phyloP scores from a whole-genome alignment of 1,139 yeast species.

The Candida smagusa region DNA sequence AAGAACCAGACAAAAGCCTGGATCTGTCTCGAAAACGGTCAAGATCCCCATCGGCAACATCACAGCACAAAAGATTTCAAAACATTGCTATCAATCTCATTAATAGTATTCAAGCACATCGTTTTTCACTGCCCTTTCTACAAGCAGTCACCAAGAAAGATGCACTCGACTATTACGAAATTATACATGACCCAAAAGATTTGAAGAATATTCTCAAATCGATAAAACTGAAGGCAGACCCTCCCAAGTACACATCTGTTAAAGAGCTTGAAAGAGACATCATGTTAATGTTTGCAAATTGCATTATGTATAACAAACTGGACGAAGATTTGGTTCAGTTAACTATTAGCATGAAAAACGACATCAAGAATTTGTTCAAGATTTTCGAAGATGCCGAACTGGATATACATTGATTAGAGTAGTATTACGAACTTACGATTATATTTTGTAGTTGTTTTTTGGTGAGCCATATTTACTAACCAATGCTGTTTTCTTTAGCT shows the following conservation, averaged over 20 bases:
- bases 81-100: constrained; percentile 56
- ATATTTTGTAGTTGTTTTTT: no score
- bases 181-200: constrained; percentile 65
- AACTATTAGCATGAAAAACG: constrained; percentile 66
- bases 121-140: constrained; percentile 72
- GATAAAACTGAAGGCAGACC: constrained; percentile 45
- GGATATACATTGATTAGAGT: constrained; percentile 8
- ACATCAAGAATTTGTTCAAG: constrained; percentile 47
- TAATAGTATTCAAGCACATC: constrained; percentile 63
- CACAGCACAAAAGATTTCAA: constrained; percentile 49
- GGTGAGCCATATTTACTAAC: no score
- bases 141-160: constrained; percentile 65
- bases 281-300: constrained; percentile 77
- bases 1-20: neutral
- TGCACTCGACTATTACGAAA: constrained; percentile 65
- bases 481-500: no score
- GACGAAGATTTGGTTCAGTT: constrained; percentile 61
- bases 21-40: constrained; percentile 17
- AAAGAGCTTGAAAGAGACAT: constrained; percentile 66
- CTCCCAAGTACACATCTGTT: constrained; percentile 49
- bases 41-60: constrained; percentile 25
- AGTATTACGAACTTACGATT: no score
- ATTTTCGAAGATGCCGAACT: constrained; percentile 45
- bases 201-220: constrained; percentile 57
- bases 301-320: constrained; percentile 74